Conservation (phyloP, 2,329 filamentous ascomycete species). For the Orbilia oligospora region DNA sequence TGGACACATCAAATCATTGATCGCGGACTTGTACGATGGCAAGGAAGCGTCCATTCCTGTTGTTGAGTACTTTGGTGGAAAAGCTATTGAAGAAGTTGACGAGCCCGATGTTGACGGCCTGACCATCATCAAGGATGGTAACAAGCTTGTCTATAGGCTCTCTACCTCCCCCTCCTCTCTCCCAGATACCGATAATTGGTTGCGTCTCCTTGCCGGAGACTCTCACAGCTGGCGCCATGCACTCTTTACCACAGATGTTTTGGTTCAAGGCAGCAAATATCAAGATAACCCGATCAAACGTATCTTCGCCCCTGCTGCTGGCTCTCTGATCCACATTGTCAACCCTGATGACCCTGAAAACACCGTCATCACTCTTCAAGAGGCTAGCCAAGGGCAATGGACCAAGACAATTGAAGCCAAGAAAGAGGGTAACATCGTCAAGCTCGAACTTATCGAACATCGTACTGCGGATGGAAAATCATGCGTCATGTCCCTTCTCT, state of each 20-base stretch:
- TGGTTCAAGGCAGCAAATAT: slow-evolving; percentile 96
- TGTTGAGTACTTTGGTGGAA: slow-evolving; percentile 95
- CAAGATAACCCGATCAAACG: slow-evolving; percentile 96
- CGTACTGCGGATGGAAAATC: slow-evolving; percentile 87
- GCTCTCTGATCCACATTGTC: slow-evolving; percentile 88
- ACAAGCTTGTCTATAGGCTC: slow-evolving; percentile 87
- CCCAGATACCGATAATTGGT: slow-evolving; percentile 85
- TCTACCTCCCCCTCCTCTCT: slow-evolving; percentile 81
- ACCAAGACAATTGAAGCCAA: slow-evolving; percentile 86
- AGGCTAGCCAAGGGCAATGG: slow-evolving; percentile 71
- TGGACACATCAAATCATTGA: slow-evolving; percentile 84
- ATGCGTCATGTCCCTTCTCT: slow-evolving; percentile 86
- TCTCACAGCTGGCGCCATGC: slow-evolving; percentile 94
- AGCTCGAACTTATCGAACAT: slow-evolving; percentile 92
- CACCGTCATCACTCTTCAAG: slow-evolving; percentile 87
- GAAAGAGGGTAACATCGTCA: slow-evolving; percentile 82
- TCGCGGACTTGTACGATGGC: slow-evolving; percentile 82
- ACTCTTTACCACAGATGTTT: slow-evolving; percentile 91
- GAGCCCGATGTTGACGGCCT: slow-evolving; percentile 85
- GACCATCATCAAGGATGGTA: slow-evolving; percentile 81
- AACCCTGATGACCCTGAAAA: slow-evolving; percentile 85
- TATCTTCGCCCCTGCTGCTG: slow-evolving; percentile 87
- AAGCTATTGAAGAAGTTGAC: slow-evolving; percentile 78
- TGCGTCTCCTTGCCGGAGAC: slow-evolving; percentile 86
- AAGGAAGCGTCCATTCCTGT: slow-evolving; percentile 82